Conservation (phyloP, 805 yeast genomes). For the Groenewaldozyma tartarivorans region DNA sequence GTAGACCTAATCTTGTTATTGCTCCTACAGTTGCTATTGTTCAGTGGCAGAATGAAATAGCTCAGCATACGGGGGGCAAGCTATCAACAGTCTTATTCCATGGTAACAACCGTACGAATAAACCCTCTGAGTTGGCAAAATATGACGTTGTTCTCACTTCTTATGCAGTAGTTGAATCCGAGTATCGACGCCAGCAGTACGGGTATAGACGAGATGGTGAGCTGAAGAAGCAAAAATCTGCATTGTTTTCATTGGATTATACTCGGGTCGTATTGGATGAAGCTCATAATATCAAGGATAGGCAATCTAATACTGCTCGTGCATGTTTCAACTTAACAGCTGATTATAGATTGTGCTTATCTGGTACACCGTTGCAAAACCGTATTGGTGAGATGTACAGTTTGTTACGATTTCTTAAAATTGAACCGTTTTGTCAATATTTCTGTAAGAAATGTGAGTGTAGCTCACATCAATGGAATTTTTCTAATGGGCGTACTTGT, state of each 20-base stretch:
- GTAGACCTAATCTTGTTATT: slow-evolving; percentile 68
- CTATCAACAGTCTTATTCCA: slow-evolving; percentile 68
- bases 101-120: slow-evolving; percentile 68
- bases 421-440: slow-evolving; percentile 80
- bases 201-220: slow-evolving; percentile 75
- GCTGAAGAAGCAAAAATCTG: slow-evolving; percentile 67
- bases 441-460: slow-evolving; percentile 94
- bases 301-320: slow-evolving; percentile 86
- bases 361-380: slow-evolving; percentile 96
- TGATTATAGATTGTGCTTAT: slow-evolving; percentile 76
- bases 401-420: slow-evolving; percentile 69
- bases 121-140: slow-evolving; percentile 43
- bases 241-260: slow-evolving; percentile 64
- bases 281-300: slow-evolving; percentile 94
- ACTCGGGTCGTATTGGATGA: slow-evolving; percentile 88
- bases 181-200: slow-evolving; percentile 66
- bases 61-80: slow-evolving; percentile 64
- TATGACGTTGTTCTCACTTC: slow-evolving; percentile 85
- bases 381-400: slow-evolving; percentile 96
- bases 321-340: slow-evolving; percentile 74
- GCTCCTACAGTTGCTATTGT: slow-evolving; percentile 98
- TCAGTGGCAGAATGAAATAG: slow-evolving; percentile 96
- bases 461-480: slow-evolving; percentile 71
- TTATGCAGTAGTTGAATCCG: slow-evolving; percentile 85
- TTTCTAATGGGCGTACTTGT: slow-evolving; percentile 75